Base-by-base conservation (phyloP, 2,329 filamentous ascomycete species). In the Seiridium cupressi region DNA sequence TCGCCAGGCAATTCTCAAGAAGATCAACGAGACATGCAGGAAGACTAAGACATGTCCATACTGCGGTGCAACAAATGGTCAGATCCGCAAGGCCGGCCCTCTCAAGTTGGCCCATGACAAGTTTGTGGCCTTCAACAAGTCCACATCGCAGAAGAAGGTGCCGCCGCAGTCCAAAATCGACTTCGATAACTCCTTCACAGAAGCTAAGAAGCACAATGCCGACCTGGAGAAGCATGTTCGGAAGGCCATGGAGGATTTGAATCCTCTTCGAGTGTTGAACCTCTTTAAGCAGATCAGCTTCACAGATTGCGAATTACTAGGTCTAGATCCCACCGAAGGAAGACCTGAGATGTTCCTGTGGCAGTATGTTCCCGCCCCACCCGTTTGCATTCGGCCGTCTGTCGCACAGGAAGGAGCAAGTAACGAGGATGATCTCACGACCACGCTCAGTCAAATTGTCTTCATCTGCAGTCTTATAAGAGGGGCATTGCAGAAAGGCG, bases 311-410 rank as follows among this genome's bases (percentile, higher is more conserved):
- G 93, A 98, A 74, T 82, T 99, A 31, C 81, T 99, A 1, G 94
- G 94, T 4, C 85, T 99, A 68, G 89, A 97, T 69, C 91, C 93
- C 1, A 83, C 86, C 11, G 93, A 97, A 68, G 92, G 92, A 9
- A 85, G 93, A 18, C 95, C 95, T 0, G 95, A 99, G 73, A 96
- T 96, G 88, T 96, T 98, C 73, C 87, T 99, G 49, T 99, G 95
- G 95, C 93, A 97, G 71, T 96, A 93, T 70, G 84, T 99, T 42
- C 95, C 95, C 1, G 94, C 94, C 0, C 94, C 95, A 1, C 95
- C 95, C 0, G 91, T 98, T 5, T 96, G 92, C 66, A 96, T 99
- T 68, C 85, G 95, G 61, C 95, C 95, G 0, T 97, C 93, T 0
- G 95, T 99, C 18, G 90, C 90, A 36, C 95, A 98, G 74, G 95